Percentiles rank a stretch among this genome's conserved stretches.
These are phyloP conservation scores for Trypanosoma cruzi DNA, from an alignment of 208 protist species.

Conservation along the genomic window DNA sequence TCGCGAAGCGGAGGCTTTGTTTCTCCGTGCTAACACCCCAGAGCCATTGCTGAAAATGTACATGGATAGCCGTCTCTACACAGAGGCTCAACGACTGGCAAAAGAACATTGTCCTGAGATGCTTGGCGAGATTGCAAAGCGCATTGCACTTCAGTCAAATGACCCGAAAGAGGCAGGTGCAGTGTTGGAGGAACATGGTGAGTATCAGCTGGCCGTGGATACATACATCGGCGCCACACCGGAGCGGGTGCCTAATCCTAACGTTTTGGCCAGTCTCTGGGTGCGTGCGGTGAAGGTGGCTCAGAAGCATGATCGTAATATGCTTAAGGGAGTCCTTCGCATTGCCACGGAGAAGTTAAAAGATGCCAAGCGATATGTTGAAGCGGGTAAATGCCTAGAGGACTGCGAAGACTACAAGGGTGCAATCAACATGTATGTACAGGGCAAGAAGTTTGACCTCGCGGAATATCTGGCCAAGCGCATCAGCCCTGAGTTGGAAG, in stretches of 20 bases:
- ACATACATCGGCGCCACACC: constrained; percentile 89
- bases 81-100: constrained; percentile 93
- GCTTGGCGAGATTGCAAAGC: constrained; percentile 83
- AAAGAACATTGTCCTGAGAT: constrained; percentile 91
- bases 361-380: constrained; percentile 80
- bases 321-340: constrained; percentile 81
- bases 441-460: constrained; percentile 93
- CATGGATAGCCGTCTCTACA: constrained; percentile 91
- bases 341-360: constrained; percentile 77
- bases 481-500: constrained; percentile 84
- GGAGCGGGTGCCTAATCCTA: constrained; percentile 65
- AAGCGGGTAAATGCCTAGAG: constrained; percentile 89
- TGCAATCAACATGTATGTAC: constrained; percentile 96
- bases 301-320: constrained; percentile 89
- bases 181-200: constrained; percentile 92
- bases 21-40: constrained; percentile 92
- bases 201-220: constrained; percentile 95
- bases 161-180: constrained; percentile 88
- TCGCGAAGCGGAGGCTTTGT: constrained; percentile 91
- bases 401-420: constrained; percentile 92
- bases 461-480: constrained; percentile 84
- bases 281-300: constrained; percentile 95
- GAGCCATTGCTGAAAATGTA: constrained; percentile 95
- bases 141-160: constrained; percentile 83
- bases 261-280: constrained; percentile 89